A percentile compares a stretch with the other conserved stretches of the same genome.
Evolutionary conservation across 192 early-diverging fungal genomes (phyloP).

Genomic region (Geosiphon pyriformis): DNA sequence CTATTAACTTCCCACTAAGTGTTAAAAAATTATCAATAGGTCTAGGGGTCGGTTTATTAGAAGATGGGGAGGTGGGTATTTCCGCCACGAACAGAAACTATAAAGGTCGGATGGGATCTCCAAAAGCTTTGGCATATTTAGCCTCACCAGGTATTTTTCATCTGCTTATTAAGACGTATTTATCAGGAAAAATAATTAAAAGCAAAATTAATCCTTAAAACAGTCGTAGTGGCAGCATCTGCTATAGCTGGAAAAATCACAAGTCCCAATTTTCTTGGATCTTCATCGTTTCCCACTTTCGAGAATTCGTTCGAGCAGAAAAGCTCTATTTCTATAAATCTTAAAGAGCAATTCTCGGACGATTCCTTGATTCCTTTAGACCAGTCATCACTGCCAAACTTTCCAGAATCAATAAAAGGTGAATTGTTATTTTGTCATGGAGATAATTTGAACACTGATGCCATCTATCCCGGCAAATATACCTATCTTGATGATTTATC

Average conservation of each 20-base stretch:
- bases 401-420: constrained; percentile 69
- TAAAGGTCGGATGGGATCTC: constrained; percentile 98
- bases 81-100: constrained; percentile 99
- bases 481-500: constrained; percentile 96
- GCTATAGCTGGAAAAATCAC: constrained; percentile 82
- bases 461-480: constrained; percentile 97
- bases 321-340: constrained; percentile 20
- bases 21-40: too few species aligned
- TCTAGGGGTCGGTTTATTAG: constrained; percentile 83
- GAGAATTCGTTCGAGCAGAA: too few species aligned
- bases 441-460: constrained; percentile 98
- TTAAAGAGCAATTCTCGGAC: constrained; percentile 17
- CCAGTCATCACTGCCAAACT: constrained; percentile 57
- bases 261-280: constrained; percentile 22
- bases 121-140: constrained; percentile 85
- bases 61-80: constrained; percentile 96
- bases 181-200: not conserved
- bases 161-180: not conserved
- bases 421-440: constrained; percentile 84
- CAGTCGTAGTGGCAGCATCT: constrained; percentile 90
- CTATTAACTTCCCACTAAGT: too few species aligned
- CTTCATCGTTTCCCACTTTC: constrained; percentile 10
- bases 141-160: constrained; percentile 65
- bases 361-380: constrained; percentile 18
- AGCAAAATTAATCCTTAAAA: not conserved